These are phyloP conservation scores for Pecoramyces ruminantium DNA, from an alignment of 192 early-diverging fungal genomes.

Conservation along the genomic window DNA sequence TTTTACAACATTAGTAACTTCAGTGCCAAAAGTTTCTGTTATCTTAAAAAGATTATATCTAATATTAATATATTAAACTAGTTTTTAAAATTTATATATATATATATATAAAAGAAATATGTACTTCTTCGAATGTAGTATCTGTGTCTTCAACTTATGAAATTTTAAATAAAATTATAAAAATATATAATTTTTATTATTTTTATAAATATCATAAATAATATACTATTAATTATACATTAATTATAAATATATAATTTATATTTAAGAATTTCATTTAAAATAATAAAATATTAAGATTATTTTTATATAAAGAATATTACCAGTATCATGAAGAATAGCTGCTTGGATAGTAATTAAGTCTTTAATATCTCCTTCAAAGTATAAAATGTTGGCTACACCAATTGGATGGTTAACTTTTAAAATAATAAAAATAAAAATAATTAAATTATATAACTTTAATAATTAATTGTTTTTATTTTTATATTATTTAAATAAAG, in stretches of 20 bases:
- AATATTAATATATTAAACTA: neutral
- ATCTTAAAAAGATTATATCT: conserved; percentile 5
- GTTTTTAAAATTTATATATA: neutral
- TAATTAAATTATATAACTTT: too few species aligned
- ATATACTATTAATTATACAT: too few species aligned
- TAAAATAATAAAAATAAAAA: too few species aligned
- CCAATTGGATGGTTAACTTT: neutral
- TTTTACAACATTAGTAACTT: conserved; percentile 23
- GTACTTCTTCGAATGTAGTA: conserved; percentile 34
- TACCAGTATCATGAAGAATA: conserved; percentile 37
- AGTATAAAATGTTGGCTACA: neutral
- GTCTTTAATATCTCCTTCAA: conserved; percentile 29
- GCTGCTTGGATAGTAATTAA: conserved; percentile 26
- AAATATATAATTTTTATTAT: too few species aligned
- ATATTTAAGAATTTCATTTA: too few species aligned
- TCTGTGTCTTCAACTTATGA: conserved; percentile 39
- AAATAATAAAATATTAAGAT: too few species aligned
- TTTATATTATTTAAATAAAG: too few species aligned
- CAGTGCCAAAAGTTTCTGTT: conserved; percentile 20
- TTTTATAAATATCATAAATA: too few species aligned
- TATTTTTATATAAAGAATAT: neutral
- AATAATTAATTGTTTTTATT: too few species aligned
- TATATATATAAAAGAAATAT: neutral
- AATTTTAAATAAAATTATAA: too few species aligned
- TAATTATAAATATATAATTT: too few species aligned